phyloP scores from a whole-genome alignment of 495 filamentous ascomycete species.

The Hapsidospora chrysogenum region DNA sequence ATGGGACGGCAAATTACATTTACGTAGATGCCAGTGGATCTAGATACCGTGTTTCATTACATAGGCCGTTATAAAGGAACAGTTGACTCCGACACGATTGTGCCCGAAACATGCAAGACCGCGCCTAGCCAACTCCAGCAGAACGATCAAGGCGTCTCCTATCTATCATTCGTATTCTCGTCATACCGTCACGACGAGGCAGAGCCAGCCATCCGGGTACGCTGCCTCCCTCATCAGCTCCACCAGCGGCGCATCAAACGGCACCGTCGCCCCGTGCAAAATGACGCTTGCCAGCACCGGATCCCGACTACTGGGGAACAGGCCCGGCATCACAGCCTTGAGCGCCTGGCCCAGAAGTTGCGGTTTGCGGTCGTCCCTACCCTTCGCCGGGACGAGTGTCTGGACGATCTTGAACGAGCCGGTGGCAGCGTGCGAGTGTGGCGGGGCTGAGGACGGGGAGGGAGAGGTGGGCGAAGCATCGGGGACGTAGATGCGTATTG shows the following conservation, averaged over 20 bases:
- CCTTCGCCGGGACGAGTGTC: conserved; percentile 36
- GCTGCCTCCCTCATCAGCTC: conserved; percentile 67
- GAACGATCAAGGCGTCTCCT: too few species aligned
- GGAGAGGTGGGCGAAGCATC: conserved; percentile 4
- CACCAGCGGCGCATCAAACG: conserved; percentile 67
- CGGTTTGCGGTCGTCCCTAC: conserved; percentile 18
- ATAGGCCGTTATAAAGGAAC: neutral
- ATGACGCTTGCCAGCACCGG: conserved; percentile 83
- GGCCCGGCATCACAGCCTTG: conserved; percentile 54
- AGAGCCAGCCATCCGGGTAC: conserved; percentile 86
- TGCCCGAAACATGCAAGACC: too few species aligned
- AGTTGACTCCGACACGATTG: too few species aligned
- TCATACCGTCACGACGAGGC: conserved; percentile 48
- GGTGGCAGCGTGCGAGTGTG: neutral
- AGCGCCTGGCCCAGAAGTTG: conserved; percentile 51
- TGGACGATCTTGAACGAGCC: conserved; percentile 54
- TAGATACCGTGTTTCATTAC: neutral
- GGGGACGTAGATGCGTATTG: conserved; percentile 77
- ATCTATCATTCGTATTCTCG: too few species aligned
- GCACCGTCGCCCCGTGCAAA: conserved; percentile 72
- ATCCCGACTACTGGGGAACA: conserved; percentile 78
- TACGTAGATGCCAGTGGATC: conserved; percentile 5
- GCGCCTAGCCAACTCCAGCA: too few species aligned
- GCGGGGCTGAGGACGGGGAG: conserved; percentile 11
- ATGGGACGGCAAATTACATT: conserved; percentile 39